A percentile compares a stretch with the other conserved stretches of the same genome.
Conservation (phyloP, 805 yeast species). For the Yarrowia sp. region DNA sequence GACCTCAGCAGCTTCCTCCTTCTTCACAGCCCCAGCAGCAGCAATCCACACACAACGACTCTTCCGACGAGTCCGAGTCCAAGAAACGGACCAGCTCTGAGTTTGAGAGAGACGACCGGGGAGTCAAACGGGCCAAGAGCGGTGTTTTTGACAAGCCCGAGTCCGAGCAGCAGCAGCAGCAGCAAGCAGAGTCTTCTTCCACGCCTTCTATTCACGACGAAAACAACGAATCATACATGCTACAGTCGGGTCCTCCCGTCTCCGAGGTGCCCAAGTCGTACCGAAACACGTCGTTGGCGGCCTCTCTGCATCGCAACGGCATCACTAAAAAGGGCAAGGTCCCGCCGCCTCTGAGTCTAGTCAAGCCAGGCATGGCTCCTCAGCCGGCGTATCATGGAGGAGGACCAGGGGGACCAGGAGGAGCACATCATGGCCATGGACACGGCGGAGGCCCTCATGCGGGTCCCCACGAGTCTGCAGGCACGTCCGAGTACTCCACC, state of each 20-base stretch:
- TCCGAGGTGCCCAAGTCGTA: constrained; percentile 28
- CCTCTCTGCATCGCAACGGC: constrained; percentile 26
- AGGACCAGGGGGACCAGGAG: neutral
- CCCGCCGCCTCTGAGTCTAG: constrained; percentile 27
- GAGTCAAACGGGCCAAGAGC: constrained; percentile 16
- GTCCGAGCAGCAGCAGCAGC: neutral
- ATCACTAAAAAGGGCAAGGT: constrained; percentile 27
- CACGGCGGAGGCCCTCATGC: neutral
- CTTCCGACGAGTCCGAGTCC: constrained; percentile 23
- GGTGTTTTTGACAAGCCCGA: constrained; percentile 8
- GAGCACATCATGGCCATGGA: constrained; percentile 4
- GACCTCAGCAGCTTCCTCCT: neutral
- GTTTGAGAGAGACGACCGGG: constrained; percentile 26
- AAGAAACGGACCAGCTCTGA: constrained; percentile 10
- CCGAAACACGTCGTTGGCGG: constrained; percentile 36
- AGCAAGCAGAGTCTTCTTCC: neutral
- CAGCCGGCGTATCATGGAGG: constrained; percentile 7
- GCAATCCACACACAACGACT: neutral
- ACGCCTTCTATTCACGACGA: constrained; percentile 2
- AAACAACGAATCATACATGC: constrained; percentile 24
- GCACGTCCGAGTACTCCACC: constrained; percentile 24
- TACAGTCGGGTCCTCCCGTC: constrained; percentile 15
- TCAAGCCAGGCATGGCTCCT: constrained; percentile 25
- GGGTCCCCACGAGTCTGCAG: constrained; percentile 1
- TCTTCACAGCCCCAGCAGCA: constrained; percentile 9